Base-by-base conservation (phyloP, 208 protist genomes). In the Leishmania arabica region DNA sequence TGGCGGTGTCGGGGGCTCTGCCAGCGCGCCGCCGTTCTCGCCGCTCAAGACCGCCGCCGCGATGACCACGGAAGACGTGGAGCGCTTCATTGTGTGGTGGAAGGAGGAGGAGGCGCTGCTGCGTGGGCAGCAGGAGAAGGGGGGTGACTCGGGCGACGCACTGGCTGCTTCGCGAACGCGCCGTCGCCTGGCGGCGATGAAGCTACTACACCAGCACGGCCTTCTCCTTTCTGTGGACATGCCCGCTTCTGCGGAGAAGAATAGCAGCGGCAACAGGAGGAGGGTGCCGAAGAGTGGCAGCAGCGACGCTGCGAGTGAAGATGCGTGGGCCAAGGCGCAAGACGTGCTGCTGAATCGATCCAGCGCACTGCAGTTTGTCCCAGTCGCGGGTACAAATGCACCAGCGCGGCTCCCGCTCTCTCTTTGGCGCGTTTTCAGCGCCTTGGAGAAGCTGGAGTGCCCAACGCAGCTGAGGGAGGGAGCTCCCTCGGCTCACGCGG, bases 401-500 rank as follows among this genome's bases (percentile, higher is more conserved):
- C 54, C 72, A n/a, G 31, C 34, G 27, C 53, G 31, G 1, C 54
- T 85, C 1, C 92, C 90, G 34, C 65, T 96, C 3, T 81, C 76
- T 24, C 62, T 92, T 45, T 96, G 92, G 92, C 88, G 86, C 45
- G 60, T 96, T 45, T 96, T 91, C 72, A 87, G 81, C 37, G 85
- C 90, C 0, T 79, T 96, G 79, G 92, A 96, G 79, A 70, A 73
- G 78, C 65, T 88, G 80, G 82, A 87, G 68, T 78, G 82, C 4
- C 54, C 79, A 2, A 64, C 68, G 24, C 84, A 72, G 75, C 45
- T 62, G 17, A 68, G 79, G 21, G 56, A 68, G 45, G 34, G 68
- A 24, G 60, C 31, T 34, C 27, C 68, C 8, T 54, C 73, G 19
- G 34, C 49, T 53, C 70, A 69, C 11, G 51, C 53, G 17, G 40